Evolutionary conservation across 2,329 filamentous ascomycete species (phyloP), one percentile per base, ranked within the genome.

Genomic region (Alternaria arbusti): DNA sequence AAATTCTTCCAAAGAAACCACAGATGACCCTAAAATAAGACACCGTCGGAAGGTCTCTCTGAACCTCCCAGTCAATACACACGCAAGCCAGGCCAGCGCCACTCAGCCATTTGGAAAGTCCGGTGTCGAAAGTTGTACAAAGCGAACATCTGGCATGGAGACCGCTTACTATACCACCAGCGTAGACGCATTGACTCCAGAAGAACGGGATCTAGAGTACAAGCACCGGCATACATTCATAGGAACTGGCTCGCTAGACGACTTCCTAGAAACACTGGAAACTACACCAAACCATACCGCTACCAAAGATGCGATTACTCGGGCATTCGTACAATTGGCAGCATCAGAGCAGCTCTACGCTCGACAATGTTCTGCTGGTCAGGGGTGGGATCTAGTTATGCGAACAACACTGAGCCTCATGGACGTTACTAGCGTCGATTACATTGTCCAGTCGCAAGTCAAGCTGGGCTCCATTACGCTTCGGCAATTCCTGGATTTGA

Each of bases 201-300:
- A 61, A 52, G 72, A 73, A 36, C 58, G 61, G 11, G 74, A 75
- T 15, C 61, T 75, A 4, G 70, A 74, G 44, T 76, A 76, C 62
- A 70, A 74, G 32, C 68, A 75, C 32, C 74, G 74, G n/a, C 74
- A 74, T 50, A 76, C 64, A 2, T 77, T 75, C 44, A 64, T 77
- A n/a, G 74, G 74, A 8, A 73, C 74, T 2, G 71, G 69, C 6
- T 77, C 74, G 0, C 63, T 77, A 1, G 67, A 75, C 45, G 61
- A 69, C 47, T 74, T 74, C 25, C 65, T 77, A 22, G 65, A 70
- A 7, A 11, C 61, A 9, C 66, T 77, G 2, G 72, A 75, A 6
- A 50, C 69, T 9, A 59, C 64, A 1, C 11, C 62, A 1, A 23
- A 51, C 3, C 46, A 65, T 40, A 62, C n/a, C 7, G 70, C 67